Base-by-base conservation (phyloP, 495 filamentous ascomycete genomes). In the Podospora comata region DNA sequence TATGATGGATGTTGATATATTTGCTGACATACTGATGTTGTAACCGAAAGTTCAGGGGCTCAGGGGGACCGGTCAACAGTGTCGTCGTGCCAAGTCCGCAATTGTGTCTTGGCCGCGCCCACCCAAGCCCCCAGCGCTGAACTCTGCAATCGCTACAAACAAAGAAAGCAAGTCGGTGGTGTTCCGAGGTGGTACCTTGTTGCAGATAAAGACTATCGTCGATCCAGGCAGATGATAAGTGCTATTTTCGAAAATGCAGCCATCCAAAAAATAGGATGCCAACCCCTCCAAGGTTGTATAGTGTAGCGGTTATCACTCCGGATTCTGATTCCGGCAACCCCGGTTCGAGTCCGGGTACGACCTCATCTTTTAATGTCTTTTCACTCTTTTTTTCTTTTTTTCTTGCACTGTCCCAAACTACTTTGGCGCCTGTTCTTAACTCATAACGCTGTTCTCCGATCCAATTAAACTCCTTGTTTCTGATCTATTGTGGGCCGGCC, bases 251-350 rank as follows among this genome's bases (percentile, higher is more conserved):
- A 48, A 6, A 11, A 0, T 13, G 39, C 13, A 13, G 39, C 5
- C 39, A 48, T 48, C 56, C 56, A 20, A 9, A n/a, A 20, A 20
- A 23, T 23, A 20, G 15, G 56, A 13, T 15, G 32, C 0, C 59
- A 5, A 53, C 20, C 1, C 13, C 15, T 3, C 2, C 7, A 64
- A 60, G 67, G 61, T 68, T 68, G 18, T 61, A 59, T 68, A 68
- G 67, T 68, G 67, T 68, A 68, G 67, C 62, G 67, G 67, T 68
- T 65, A 68, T 68, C 67, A 68, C 67, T 64, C 62, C 67, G 62
- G 67, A 68, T 68, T 68, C 67, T 68, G 67, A 65, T 69, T 69
- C 62, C 56, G 67, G 57, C 56, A 65, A 69, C 62, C 67, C 67
- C 67, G 62, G 62, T 69, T 69, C 67, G 62, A 65, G 19, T 65